Conservation (phyloP, 805 yeast genomes). For the Yarrowia hollandica region DNA sequence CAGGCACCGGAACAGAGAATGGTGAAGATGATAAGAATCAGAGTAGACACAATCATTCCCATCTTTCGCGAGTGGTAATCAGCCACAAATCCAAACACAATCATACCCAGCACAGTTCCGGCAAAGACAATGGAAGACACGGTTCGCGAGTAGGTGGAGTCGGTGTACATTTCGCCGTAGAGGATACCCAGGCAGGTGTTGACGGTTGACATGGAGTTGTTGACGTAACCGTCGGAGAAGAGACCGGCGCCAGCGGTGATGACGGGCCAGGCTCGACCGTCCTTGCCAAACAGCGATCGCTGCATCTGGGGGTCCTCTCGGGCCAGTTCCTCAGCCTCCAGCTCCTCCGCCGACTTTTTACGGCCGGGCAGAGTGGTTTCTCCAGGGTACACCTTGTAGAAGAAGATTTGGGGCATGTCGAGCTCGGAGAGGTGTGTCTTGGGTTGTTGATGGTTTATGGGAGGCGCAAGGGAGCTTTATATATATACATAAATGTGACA, state of each 20-base stretch:
- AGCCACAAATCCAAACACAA: slow-evolving; percentile 74
- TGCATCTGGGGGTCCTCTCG: slow-evolving; percentile 8
- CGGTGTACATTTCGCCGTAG: slow-evolving; percentile 62
- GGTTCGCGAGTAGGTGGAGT: slow-evolving; percentile 71
- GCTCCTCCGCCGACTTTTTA: neutral
- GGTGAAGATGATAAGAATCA: slow-evolving; percentile 72
- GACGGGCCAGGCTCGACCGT: slow-evolving; percentile 55
- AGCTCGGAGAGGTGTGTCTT: neutral
- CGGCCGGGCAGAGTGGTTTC: slow-evolving; percentile 3
- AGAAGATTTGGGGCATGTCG: neutral
- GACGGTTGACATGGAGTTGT: slow-evolving; percentile 78
- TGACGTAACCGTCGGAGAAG: slow-evolving; percentile 90
- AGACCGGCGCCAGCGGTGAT: slow-evolving; percentile 88
- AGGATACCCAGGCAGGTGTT: slow-evolving; percentile 64
- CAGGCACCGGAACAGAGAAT: slow-evolving; percentile 81
- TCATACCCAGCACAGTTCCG: slow-evolving; percentile 87
- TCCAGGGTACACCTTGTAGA: slow-evolving; percentile 22
- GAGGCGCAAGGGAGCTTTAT: neutral
- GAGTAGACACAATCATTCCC: slow-evolving; percentile 80
- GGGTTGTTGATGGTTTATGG: neutral
- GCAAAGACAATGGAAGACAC: slow-evolving; percentile 87
- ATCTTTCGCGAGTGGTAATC: slow-evolving; percentile 78
- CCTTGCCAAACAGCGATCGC: slow-evolving; percentile 8
- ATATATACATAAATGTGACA: too few species aligned
- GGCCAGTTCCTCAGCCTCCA: neutral